Conservation (phyloP, 495 filamentous ascomycete species). For the Hypoxylon fragiforme region DNA sequence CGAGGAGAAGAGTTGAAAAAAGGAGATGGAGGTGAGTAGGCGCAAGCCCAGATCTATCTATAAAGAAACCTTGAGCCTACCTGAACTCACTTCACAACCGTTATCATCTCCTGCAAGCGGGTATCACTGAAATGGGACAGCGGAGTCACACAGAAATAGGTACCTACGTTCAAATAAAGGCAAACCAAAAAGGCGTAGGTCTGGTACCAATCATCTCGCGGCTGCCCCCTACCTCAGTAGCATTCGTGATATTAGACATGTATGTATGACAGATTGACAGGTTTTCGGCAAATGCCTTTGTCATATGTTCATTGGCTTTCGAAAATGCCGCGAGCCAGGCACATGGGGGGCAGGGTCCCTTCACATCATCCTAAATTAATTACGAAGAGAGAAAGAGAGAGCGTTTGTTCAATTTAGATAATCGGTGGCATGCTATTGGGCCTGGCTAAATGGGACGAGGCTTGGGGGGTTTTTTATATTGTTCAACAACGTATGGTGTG, state of each 20-base stretch:
- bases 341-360: too few relatives aligned
- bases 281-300: constrained; percentile 16
- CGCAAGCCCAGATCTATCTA: constrained; percentile 7
- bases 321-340: constrained; percentile 19
- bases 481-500: too few relatives aligned
- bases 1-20: constrained; percentile 6
- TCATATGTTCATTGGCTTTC: constrained; percentile 11
- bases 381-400: too few relatives aligned
- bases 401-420: constrained; percentile 7
- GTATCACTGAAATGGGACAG: constrained; percentile 7
- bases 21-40: background rate
- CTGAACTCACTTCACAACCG: background rate
- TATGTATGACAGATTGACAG: constrained; percentile 9
- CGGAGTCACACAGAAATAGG: constrained; percentile 2
- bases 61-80: constrained; percentile 11
- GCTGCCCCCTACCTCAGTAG: constrained; percentile 1
- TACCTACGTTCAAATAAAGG: constrained; percentile 4
- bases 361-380: constrained; percentile 2
- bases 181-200: constrained; percentile 8
- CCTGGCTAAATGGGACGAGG: constrained; percentile 9
- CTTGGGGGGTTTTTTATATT: too few relatives aligned
- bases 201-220: constrained; percentile 12
- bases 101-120: background rate
- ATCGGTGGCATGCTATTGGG: constrained; percentile 11
- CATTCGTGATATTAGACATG: constrained; percentile 20